Evolutionary conservation across 116 monocot species (phyloP), one percentile per base, ranked within the genome.

Genomic region (Iris pallida): DNA sequence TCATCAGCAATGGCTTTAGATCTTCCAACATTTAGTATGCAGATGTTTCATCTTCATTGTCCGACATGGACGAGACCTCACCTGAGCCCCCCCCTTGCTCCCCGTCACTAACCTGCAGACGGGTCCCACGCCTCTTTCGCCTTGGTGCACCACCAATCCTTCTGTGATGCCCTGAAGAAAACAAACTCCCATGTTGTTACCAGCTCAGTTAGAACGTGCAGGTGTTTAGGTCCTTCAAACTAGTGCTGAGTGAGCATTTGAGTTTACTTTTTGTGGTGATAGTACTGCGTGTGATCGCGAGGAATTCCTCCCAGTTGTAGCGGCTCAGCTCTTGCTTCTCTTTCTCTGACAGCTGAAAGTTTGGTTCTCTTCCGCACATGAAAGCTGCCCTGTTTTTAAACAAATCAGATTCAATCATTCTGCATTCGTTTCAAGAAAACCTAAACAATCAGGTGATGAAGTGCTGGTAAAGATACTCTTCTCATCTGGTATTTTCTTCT

Each of bases 341-440:
- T 49, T 89, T 84, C 78, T 84, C 81, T 5, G 80, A 63, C 5
- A 93, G 86, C 48, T 82, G 86, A 57, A 86, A 93, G 72, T 93
- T 93, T 5, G 93, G 93, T 53, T 93, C 86, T 65, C 93, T 79
- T 13, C 93, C 93, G 45, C 93, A 89, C 79, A 89, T 81, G 73
- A 86, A 93, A 70, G 93, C 93, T 11, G 93, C 93, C 73, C 93
- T 86, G 79, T 19, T 7, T 8, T 58, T 17, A 47, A 42, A 73
- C 4, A 30, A 30, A 30, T 30, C 30, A 30, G 30, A 30, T 30
- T 30, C 30, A 30, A 30, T 30, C 30, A 30, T 30, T 30, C 30
- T 30, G 30, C 30, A 30, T 30, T 30, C 30, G 2, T 30, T 30
- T 30, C 30, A 30, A 30, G 30, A 30, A 30, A 30, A 30, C 30